Conservation (phyloP, 192 early-diverging fungal genomes). For the Physocladia obscura region DNA sequence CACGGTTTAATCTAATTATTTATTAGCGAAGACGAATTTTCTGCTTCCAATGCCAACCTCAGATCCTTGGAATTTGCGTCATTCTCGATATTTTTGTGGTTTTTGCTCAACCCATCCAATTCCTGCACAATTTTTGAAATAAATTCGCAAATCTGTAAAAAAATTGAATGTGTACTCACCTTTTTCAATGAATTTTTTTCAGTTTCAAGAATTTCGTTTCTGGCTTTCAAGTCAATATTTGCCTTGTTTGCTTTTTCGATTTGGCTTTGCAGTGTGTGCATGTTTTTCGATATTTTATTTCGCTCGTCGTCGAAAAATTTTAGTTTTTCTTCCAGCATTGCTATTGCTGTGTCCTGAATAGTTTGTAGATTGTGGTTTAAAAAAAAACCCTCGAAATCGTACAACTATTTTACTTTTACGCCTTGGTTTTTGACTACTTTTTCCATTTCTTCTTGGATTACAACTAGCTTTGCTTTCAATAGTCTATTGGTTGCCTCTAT, state of each 20-base stretch:
- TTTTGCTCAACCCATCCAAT: slow-evolving; percentile 31
- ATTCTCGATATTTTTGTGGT: slow-evolving; percentile 29
- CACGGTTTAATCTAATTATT: slow-evolving; percentile 49
- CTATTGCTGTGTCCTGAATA: slow-evolving; percentile 33
- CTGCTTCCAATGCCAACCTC: slow-evolving; percentile 9
- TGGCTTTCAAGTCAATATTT: slow-evolving; percentile 30
- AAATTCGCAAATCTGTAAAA: not conserved
- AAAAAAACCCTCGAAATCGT: not conserved
- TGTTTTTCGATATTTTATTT: slow-evolving; percentile 33
- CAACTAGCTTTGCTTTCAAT: slow-evolving; percentile 51
- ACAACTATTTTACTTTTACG: not conserved
- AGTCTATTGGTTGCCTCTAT: slow-evolving; percentile 48
- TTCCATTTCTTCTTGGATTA: slow-evolving; percentile 54
- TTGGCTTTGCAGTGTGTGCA: slow-evolving; percentile 36
- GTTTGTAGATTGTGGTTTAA: not conserved
- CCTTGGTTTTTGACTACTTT: slow-evolving; percentile 34
- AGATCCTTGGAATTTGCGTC: slow-evolving; percentile 49
- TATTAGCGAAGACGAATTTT: not conserved
- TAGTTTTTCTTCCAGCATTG: slow-evolving; percentile 46
- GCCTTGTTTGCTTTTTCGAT: slow-evolving; percentile 35
- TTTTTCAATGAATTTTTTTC: slow-evolving; percentile 40
- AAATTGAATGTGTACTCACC: slow-evolving; percentile 16
- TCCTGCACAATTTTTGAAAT: slow-evolving; percentile 22
- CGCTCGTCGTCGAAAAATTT: slow-evolving; percentile 47
- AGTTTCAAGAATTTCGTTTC: slow-evolving; percentile 34